Base-by-base conservation (phyloP, 768 basidiomycete species). In the Tricholoma bakamatsutake region DNA sequence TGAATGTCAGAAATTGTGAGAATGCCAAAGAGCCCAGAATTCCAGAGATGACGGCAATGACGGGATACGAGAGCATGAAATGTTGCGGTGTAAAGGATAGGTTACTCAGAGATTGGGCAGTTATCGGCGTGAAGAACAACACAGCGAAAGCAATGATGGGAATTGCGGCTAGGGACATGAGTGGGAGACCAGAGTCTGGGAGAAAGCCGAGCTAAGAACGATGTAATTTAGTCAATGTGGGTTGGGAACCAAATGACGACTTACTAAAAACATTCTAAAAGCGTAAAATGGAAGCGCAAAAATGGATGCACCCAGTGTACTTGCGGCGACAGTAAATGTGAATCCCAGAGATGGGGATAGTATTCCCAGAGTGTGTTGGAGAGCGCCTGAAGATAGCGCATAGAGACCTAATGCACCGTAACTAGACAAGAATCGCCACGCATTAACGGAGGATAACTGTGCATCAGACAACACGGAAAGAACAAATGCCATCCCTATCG, bases 401-500 rank as follows among this genome's bases (percentile, higher is more conserved):
- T 90, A 80, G 2, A 85, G 61, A 13, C 78, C 58, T 10, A 90
- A 67, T 3, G 87, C 88, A 6, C 78, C 78, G 70, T 92, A 90
- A 13, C 85, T 87, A 2, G 84, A 85, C 27, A 83, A 57, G 48
- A 75, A 72, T 37, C 72, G 67, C 70, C 73, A 76, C 34, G 77
- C 62, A 53, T 71, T 76, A 30, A 64, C 59, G n/a, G 68, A 62
- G 48, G 65, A 76, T 56, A 71, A 74, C 64, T 69, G 65, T 17
- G 79, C 72, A 65, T 90, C 88, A 15, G 80, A 79, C 15, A 80
- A 66, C 57, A 88, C 72, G 17, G 85, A 83, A 31, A 88, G 61
- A 1, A 71, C 10, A 37, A 89, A 67, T 6, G 86, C 80, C 6
- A 72, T 60, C 1, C 68, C 65, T 31, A 87, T 70, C 13, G 78